Conservation (phyloP, 1,139 yeast genomes). For the Pichia sp. region DNA sequence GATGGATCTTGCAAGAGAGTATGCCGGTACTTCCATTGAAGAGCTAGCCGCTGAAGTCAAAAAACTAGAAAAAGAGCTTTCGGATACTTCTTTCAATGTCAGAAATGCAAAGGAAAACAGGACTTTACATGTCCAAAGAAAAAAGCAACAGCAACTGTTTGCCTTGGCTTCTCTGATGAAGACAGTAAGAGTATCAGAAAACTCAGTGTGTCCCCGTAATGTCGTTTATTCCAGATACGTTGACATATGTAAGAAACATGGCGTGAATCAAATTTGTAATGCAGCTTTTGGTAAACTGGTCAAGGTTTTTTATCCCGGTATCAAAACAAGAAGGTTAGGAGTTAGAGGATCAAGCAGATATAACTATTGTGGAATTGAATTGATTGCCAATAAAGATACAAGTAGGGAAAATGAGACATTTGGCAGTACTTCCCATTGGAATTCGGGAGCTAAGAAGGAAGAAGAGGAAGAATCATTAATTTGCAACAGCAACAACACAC, state of each 20-base stretch:
- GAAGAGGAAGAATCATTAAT: background rate
- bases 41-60: constrained; percentile 4
- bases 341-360: constrained; percentile 86
- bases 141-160: constrained; percentile 58
- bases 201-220: constrained; percentile 79
- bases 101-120: constrained; percentile 21
- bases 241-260: constrained; percentile 62
- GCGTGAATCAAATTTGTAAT: constrained; percentile 70
- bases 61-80: background rate
- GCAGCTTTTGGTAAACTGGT: constrained; percentile 87
- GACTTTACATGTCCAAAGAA: constrained; percentile 21
- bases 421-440: background rate
- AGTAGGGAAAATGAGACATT: background rate
- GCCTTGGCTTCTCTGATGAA: constrained; percentile 78
- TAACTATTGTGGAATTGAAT: constrained; percentile 80
- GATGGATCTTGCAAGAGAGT: constrained; percentile 44
- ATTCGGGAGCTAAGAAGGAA: background rate
- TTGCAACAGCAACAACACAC: background rate
- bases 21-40: constrained; percentile 18
- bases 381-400: constrained; percentile 40
- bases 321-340: constrained; percentile 81
- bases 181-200: constrained; percentile 58
- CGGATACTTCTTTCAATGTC: constrained; percentile 2
- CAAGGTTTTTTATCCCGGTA: constrained; percentile 63
- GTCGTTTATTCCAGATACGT: constrained; percentile 78